Base-by-base conservation (phyloP, 2,329 filamentous ascomycete species). In the Metarhizium anisopliae region DNA sequence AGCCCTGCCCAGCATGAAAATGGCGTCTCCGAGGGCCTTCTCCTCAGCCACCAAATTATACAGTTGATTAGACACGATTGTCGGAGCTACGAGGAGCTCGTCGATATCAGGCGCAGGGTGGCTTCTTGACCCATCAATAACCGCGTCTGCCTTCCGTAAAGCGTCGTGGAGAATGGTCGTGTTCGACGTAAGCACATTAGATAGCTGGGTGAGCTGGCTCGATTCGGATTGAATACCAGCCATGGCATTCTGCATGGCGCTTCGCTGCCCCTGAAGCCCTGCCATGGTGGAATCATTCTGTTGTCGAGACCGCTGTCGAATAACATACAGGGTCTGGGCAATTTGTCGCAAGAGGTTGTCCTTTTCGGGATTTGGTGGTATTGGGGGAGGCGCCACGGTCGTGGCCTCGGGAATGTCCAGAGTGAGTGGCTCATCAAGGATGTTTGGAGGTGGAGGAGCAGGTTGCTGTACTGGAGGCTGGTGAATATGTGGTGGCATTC, bases 351-450 rank as follows among this genome's bases (percentile, higher is more conserved):
- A 79, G 16, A 97, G 81, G 20, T 88, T 86, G 69, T 97, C 91
- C 68, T 96, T 96, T 71, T 97, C 90, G 0, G 94, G 94, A 65
- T 99, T 99, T 0, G 91, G 92, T 0, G 94, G 93, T 36, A 96
- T 90, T 0, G 93, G 92, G 0, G 94, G 93, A 1, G 90, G 83
- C 6, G 86, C 79, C 7, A 84, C 67, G 25, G 78, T 73, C 0
- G 75, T 72, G 4, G 73, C 68, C 1, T 75, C 70, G 2, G 81
- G 76, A 13, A 80, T 72, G 16, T 74, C 63, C 29, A 82, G 69
- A 10, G 76, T 77, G 14, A 84, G 69, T 36, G 82, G 80, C 54
- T 81, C 80, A 59, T 84, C 81, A 62, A 85, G 76, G 30, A 73
- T 62, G 64, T 85, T 80, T 2, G 72, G 79, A 30, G 70, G 77